These are phyloP conservation scores for Carex sylvatica DNA, from an alignment of 202 grass and related monocot species.

Conservation along the genomic window DNA sequence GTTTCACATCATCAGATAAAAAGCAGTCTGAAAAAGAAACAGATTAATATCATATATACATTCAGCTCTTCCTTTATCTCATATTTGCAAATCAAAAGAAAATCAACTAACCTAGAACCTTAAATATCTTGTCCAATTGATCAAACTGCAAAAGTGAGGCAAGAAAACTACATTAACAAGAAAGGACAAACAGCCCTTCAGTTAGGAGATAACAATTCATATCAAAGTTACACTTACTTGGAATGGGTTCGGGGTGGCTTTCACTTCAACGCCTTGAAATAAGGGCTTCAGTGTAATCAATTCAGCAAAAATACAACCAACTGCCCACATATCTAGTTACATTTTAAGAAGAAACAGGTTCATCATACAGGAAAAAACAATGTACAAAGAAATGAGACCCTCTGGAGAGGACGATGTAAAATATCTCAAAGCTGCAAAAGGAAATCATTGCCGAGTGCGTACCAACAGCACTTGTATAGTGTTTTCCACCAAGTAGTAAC, in stretches of 20 bases:
- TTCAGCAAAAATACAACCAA: constrained; percentile 93
- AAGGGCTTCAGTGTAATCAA: constrained; percentile 91
- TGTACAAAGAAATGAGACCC: background rate
- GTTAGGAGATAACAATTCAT: background rate
- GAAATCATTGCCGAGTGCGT: constrained; percentile 42
- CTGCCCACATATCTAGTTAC: constrained; percentile 85
- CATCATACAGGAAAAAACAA: constrained; percentile 7
- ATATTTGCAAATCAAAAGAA: background rate
- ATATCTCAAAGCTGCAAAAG: constrained; percentile 2
- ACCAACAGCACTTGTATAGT: constrained; percentile 98
- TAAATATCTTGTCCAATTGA: constrained; percentile 59
- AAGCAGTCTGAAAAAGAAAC: background rate
- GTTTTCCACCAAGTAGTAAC: constrained; percentile 91
- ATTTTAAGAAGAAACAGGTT: constrained; percentile 38
- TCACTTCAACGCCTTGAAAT: constrained; percentile 97
- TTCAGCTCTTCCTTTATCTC: no score
- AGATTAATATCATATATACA: no score
- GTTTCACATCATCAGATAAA: background rate
- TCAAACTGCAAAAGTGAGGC: constrained; percentile 33
- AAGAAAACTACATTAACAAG: constrained; percentile 23
- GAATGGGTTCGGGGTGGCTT: constrained; percentile 81
- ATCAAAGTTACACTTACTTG: constrained; percentile 47
- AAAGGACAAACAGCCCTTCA: background rate
- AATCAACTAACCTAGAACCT: constrained; percentile 41
- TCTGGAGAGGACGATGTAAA: background rate